Evolutionary conservation across 805 yeast species (phyloP).

Genomic region (Lipomyces chichibuensis): DNA sequence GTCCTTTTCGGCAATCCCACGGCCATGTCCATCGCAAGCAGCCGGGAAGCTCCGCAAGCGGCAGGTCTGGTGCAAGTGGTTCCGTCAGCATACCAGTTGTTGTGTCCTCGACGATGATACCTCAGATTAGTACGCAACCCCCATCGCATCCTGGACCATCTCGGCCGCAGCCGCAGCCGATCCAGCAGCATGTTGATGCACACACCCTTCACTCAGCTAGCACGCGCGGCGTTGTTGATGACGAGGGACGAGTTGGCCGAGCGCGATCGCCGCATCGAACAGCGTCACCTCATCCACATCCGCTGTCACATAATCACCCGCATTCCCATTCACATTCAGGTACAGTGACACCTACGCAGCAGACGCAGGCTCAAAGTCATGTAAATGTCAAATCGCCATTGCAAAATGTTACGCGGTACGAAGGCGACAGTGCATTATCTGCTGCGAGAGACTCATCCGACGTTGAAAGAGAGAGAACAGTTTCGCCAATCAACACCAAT

Average conservation of each 20-base stretch:
- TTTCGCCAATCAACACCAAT: background rate
- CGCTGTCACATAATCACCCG: background rate
- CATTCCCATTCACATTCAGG: constrained; percentile 6
- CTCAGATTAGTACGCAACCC: background rate
- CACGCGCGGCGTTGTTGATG: background rate
- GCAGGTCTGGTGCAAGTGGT: background rate
- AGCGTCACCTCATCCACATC: background rate
- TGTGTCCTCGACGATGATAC: background rate
- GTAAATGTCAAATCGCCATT: constrained; percentile 19
- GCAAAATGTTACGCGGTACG: constrained; percentile 14
- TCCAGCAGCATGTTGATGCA: constrained; percentile 5
- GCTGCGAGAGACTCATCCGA: background rate
- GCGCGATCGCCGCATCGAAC: constrained; percentile 21
- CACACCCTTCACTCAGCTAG: background rate
- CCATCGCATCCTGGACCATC: constrained; percentile 3
- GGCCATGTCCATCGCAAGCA: background rate
- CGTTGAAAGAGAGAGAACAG: background rate
- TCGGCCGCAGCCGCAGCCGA: constrained; percentile 12
- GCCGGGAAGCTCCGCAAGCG: constrained; percentile 2
- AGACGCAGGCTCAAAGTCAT: constrained; percentile 1
- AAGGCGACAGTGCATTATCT: background rate
- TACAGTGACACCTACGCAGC: background rate
- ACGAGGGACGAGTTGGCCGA: constrained; percentile 6
- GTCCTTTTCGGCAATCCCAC: background rate
- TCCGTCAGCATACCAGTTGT: background rate